Conservation (phyloP, 345 rosid species). For the Eucalyptus paniculata region DNA sequence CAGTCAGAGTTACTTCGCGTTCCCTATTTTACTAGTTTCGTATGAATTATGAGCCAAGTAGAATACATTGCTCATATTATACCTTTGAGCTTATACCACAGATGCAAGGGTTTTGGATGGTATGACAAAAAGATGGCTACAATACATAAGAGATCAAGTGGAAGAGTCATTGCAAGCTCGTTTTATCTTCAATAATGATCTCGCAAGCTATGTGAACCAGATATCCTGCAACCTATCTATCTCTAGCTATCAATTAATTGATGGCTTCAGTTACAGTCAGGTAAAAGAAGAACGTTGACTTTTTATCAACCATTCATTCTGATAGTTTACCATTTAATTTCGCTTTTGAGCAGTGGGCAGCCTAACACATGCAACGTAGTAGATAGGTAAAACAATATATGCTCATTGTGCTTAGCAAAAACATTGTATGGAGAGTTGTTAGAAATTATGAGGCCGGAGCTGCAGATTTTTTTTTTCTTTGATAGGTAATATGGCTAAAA, state of each 20-base stretch:
- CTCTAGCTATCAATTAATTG: constrained; percentile 33
- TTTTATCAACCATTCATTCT: not conserved
- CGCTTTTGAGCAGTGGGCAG: not conserved
- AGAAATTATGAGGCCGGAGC: too few species aligned
- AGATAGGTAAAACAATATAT: too few species aligned
- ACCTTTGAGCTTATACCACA: constrained; percentile 10
- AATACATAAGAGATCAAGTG: constrained; percentile 55
- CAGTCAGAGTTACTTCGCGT: not conserved
- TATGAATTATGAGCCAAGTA: not conserved
- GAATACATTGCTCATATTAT: not conserved
- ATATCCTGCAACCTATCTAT: constrained; percentile 52
- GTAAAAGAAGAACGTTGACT: constrained; percentile 11
- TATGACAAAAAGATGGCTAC: constrained; percentile 69
- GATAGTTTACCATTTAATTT: not conserved
- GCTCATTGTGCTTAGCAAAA: too few species aligned
- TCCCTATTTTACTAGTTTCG: not conserved
- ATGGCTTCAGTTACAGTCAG: constrained; percentile 50
- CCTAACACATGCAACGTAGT: not conserved
- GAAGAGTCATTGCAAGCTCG: constrained; percentile 58
- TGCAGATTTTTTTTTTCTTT: not conserved
- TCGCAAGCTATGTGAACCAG: constrained; percentile 49
- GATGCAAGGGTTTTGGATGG: constrained; percentile 51
- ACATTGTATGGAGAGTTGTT: too few species aligned
- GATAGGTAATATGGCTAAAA: not conserved
- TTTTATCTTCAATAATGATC: constrained; percentile 41